These are phyloP conservation scores for Ophiocordyceps unilateralis DNA, from an alignment of 2,329 filamentous ascomycete species.

Conservation along the genomic window DNA sequence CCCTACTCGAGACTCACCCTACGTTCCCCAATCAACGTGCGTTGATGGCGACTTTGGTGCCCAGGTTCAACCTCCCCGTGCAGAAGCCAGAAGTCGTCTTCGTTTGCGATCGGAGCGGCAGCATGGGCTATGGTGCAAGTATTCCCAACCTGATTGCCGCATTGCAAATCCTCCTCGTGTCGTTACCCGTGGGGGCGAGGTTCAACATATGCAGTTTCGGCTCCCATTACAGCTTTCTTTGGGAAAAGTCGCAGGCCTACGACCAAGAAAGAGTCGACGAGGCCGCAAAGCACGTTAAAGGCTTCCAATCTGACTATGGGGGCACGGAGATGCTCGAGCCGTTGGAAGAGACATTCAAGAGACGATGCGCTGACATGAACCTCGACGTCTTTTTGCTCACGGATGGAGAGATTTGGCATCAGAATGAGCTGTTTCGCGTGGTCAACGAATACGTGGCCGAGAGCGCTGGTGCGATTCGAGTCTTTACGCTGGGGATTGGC, in stretches of 20 bases:
- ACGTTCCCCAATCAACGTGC: conserved; percentile 38
- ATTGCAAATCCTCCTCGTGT: conserved; percentile 47
- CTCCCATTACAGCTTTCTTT: conserved; percentile 25
- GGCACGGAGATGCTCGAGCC: conserved; percentile 35
- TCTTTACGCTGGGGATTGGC: conserved; percentile 40
- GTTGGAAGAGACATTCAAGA: conserved; percentile 23
- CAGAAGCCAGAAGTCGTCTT: conserved; percentile 49
- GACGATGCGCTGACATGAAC: conserved; percentile 25
- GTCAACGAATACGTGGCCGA: conserved; percentile 22
- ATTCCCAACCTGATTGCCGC: conserved; percentile 37
- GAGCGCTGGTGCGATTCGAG: conserved; percentile 25
- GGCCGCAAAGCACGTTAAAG: conserved; percentile 23
- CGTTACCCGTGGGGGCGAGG: conserved; percentile 41
- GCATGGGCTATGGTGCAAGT: conserved; percentile 38
- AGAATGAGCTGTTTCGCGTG: conserved; percentile 24
- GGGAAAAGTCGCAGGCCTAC: conserved; percentile 27
- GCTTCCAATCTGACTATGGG: conserved; percentile 28
- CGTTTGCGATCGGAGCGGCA: conserved; percentile 54
- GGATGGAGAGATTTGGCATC: conserved; percentile 36
- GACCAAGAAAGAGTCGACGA: conserved; percentile 22
- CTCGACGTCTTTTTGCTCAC: conserved; percentile 38
- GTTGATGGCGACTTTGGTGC: conserved; percentile 54
- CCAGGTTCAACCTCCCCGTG: conserved; percentile 45
- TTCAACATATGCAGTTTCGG: conserved; percentile 61
- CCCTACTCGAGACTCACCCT: conserved; percentile 49